Conservation (phyloP, 2,329 filamentous ascomycete species). For the Aspergillus novoparasiticus region DNA sequence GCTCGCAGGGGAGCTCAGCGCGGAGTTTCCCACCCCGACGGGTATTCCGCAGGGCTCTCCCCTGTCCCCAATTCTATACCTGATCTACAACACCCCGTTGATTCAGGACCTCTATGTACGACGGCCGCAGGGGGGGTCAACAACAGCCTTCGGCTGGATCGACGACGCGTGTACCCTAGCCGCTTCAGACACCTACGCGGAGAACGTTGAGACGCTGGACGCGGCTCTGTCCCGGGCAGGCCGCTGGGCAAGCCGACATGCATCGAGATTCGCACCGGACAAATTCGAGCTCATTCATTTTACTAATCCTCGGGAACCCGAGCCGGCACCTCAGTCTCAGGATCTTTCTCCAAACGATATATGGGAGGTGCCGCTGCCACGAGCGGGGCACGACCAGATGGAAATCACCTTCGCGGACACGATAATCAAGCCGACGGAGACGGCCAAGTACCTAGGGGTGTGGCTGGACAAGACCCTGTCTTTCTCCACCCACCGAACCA, state of each 20-base stretch:
- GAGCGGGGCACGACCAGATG: neutral
- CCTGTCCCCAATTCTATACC: slow-evolving; percentile 11
- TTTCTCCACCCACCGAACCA: slow-evolving; percentile 2
- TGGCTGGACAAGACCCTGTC: slow-evolving; percentile 14
- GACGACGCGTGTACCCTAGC: neutral
- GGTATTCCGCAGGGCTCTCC: slow-evolving; percentile 7
- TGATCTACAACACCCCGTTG: neutral
- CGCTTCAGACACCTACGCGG: neutral
- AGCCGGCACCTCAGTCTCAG: no score
- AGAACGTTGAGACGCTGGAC: neutral
- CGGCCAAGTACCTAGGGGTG: slow-evolving; percentile 12
- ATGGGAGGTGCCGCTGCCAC: neutral
- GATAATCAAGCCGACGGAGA: neutral
- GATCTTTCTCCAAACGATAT: accelerated
- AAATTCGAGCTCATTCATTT: slow-evolving; percentile 17
- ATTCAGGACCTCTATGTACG: neutral
- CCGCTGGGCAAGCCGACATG: neutral
- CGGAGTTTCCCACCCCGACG: neutral
- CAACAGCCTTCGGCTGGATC: neutral
- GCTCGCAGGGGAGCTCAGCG: slow-evolving; percentile 4
- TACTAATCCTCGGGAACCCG: neutral
- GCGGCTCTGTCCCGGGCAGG: neutral
- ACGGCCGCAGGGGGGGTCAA: neutral
- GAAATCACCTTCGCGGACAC: neutral
- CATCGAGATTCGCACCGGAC: slow-evolving; percentile 7